Conservation (phyloP, 768 basidiomycete genomes). For the Pleurotus tuber-regium region DNA sequence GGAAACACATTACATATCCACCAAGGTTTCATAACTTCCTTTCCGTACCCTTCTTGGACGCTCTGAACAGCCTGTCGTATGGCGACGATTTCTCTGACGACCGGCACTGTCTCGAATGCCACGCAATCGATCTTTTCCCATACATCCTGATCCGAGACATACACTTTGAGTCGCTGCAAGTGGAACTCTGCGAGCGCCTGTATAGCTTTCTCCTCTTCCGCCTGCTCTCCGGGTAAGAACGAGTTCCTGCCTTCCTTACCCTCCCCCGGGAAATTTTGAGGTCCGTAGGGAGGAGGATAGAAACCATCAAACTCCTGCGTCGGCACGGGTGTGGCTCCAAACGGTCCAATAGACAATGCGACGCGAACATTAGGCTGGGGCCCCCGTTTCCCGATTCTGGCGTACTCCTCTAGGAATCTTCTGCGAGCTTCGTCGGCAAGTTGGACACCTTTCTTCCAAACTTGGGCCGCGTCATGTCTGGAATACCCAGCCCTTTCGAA, state of each 20-base stretch:
- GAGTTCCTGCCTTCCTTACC: constrained; percentile 37
- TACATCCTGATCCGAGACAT: constrained; percentile 40
- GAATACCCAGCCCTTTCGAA: constrained; percentile 52
- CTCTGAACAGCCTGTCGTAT: constrained; percentile 57
- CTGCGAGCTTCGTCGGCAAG: constrained; percentile 48
- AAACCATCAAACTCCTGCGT: constrained; percentile 73
- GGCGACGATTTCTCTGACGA: constrained; percentile 61
- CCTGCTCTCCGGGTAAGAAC: constrained; percentile 29
- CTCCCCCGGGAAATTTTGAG: constrained; percentile 25
- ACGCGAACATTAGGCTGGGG: constrained; percentile 36
- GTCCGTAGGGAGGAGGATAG: constrained; percentile 77
- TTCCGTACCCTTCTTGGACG: constrained; percentile 26
- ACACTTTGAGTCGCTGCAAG: constrained; percentile 54
- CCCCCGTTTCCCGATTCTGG: not conserved
- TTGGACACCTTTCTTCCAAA: constrained; percentile 53
- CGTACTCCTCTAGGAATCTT: constrained; percentile 27
- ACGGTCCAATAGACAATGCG: constrained; percentile 73
- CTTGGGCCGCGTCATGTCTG: constrained; percentile 33
- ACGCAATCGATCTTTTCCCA: constrained; percentile 63
- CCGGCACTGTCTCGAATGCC: constrained; percentile 79
- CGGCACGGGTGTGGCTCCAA: constrained; percentile 61
- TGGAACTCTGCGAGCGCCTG: constrained; percentile 62
- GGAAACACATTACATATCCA: constrained; percentile 74
- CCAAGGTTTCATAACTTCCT: constrained; percentile 52
- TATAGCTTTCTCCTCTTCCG: constrained; percentile 36